Evolutionary conservation across 2,329 filamentous ascomycete species (phyloP).

Genomic region (Xylariaceae sp.): DNA sequence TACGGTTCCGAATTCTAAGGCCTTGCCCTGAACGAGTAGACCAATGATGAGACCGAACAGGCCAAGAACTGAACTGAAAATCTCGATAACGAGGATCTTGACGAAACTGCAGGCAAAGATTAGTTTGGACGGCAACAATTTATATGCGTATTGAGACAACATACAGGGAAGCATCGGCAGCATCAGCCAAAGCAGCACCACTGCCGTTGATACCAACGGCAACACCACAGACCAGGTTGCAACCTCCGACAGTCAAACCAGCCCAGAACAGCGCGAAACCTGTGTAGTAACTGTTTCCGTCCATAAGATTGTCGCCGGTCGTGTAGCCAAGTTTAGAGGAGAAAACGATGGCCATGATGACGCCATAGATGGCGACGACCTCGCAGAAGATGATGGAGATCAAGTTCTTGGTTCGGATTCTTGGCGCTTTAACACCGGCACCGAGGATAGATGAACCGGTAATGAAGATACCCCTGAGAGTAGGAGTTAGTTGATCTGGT

Average conservation of each 20-base stretch:
- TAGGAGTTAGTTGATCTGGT: not conserved
- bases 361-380: slow-evolving; percentile 98
- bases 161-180: slow-evolving; percentile 83
- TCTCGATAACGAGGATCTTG: slow-evolving; percentile 98
- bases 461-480: slow-evolving; percentile 89
- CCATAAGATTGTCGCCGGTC: slow-evolving; percentile 59
- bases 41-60: slow-evolving; percentile 96
- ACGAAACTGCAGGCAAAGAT: slow-evolving; percentile 63
- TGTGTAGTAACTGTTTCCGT: slow-evolving; percentile 81
- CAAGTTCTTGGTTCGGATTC: slow-evolving; percentile 98
- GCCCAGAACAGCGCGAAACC: slow-evolving; percentile 96
- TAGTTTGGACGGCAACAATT: not conserved
- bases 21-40: slow-evolving; percentile 79
- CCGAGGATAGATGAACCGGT: slow-evolving; percentile 97
- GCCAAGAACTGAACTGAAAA: slow-evolving; percentile 95
- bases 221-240: slow-evolving; percentile 93
- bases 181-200: slow-evolving; percentile 92
- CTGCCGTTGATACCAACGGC: slow-evolving; percentile 98
- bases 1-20: slow-evolving; percentile 59
- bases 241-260: slow-evolving; percentile 87
- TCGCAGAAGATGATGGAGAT: slow-evolving; percentile 99
- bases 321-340: slow-evolving; percentile 76
- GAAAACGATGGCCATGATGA: slow-evolving; percentile 99
- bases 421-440: slow-evolving; percentile 90
- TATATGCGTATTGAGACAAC: slow-evolving; percentile 33